phyloP scores from a whole-genome alignment of 148 eudicot genomes.

The Cornus suecica region DNA sequence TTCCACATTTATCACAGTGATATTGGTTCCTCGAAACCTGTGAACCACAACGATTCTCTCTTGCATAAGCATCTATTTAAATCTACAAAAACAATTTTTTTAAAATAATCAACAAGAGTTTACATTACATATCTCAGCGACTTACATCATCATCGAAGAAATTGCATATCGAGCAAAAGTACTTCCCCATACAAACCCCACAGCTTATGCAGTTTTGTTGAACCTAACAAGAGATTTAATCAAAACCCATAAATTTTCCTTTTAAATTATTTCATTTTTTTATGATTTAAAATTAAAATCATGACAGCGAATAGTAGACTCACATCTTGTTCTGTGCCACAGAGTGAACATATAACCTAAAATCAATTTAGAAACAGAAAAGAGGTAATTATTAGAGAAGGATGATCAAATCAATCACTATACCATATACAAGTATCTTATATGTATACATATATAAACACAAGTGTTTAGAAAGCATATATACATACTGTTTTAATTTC shows the following conservation, averaged over 20 bases:
- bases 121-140: neutral
- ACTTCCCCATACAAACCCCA: constrained; percentile 70
- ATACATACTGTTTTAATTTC: constrained; percentile 58
- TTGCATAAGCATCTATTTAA: neutral
- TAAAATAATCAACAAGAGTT: neutral
- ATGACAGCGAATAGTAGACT: constrained; percentile 22
- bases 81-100: neutral
- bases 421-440: constrained; percentile 3
- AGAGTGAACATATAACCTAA: constrained; percentile 76
- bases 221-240: constrained; percentile 39
- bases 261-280: no score
- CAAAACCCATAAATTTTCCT: neutral
- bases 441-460: no score
- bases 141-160: constrained; percentile 81
- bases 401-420: no score
- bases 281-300: no score
- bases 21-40: constrained; percentile 75
- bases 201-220: constrained; percentile 56
- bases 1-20: constrained; percentile 80
- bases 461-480: no score
- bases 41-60: neutral
- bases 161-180: constrained; percentile 59
- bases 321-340: constrained; percentile 84
- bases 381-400: neutral
- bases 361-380: neutral